Percentiles rank a stretch among this genome's conserved stretches.
These are phyloP conservation scores for Ascocoryne sarcoides DNA, from an alignment of 2,329 filamentous ascomycete genomes.

Conservation along the genomic window DNA sequence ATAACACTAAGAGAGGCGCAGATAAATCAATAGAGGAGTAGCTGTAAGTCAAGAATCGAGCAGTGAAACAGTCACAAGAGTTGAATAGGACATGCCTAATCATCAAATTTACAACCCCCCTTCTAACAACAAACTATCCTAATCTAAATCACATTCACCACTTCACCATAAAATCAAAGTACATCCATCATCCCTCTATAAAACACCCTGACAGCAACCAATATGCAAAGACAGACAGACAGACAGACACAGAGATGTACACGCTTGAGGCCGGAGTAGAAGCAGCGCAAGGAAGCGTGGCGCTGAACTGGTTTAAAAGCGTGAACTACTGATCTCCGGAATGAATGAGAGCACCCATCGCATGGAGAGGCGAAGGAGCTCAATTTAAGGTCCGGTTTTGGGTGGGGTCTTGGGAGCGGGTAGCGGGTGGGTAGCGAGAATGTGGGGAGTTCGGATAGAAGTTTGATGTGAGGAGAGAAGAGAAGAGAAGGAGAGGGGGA, in stretches of 20 bases:
- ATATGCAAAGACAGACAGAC: not conserved
- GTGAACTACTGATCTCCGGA: constrained; percentile 30
- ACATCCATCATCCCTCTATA: too few species aligned
- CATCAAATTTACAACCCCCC: too few species aligned
- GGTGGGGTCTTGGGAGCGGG: not conserved
- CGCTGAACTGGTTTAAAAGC: constrained; percentile 20
- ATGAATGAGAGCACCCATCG: constrained; percentile 37
- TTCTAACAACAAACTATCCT: too few species aligned
- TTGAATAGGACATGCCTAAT: too few species aligned
- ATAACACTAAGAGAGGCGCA: too few species aligned
- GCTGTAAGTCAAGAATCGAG: too few species aligned
- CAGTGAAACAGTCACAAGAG: too few species aligned
- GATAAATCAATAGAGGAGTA: too few species aligned
- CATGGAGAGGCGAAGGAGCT: constrained; percentile 31
- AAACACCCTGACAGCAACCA: too few species aligned
- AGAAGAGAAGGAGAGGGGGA: not conserved
- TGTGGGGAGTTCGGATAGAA: not conserved
- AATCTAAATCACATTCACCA: too few species aligned
- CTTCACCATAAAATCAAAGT: too few species aligned
- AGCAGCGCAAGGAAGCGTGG: constrained; percentile 15
- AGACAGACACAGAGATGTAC: constrained; percentile 10
- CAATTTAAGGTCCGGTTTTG: constrained; percentile 32
- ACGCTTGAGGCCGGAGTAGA: constrained; percentile 22
- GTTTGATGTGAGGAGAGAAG: not conserved
- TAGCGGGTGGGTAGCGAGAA: not conserved